Conservation (phyloP, 2,329 filamentous ascomycete species). For the Aspergillus viridinutans region DNA sequence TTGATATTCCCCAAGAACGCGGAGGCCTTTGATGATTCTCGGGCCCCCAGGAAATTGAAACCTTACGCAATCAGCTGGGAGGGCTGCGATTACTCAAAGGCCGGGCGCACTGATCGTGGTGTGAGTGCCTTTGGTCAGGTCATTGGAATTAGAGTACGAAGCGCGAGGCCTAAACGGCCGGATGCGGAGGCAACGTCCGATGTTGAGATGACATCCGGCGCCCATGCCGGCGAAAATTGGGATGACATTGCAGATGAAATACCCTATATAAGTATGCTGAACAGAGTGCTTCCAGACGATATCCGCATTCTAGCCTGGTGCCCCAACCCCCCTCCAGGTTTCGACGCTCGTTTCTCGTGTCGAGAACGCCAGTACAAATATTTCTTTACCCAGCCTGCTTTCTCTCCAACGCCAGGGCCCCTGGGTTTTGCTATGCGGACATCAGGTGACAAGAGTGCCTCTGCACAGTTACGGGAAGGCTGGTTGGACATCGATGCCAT, state of each 20-base stretch:
- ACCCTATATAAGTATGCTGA: conserved; percentile 76
- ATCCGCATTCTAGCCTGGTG: conserved; percentile 94
- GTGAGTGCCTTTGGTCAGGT: conserved; percentile 98
- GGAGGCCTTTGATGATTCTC: conserved; percentile 36
- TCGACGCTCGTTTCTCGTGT: conserved; percentile 90
- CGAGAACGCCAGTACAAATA: conserved; percentile 89
- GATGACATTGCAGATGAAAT: conserved; percentile 76
- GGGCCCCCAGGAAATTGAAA: conserved; percentile 37
- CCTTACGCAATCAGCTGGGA: conserved; percentile 65
- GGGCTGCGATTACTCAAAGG: conserved; percentile 88
- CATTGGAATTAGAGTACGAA: conserved; percentile 75
- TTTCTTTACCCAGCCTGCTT: conserved; percentile 95
- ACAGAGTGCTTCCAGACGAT: conserved; percentile 80
- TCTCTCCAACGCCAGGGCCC: conserved; percentile 60
- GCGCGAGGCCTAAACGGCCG: conserved; percentile 59
- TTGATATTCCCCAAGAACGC: conserved; percentile 69
- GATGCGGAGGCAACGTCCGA: conserved; percentile 1
- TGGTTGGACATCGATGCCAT: conserved; percentile 87
- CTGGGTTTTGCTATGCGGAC: conserved; percentile 44
- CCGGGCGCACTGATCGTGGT: conserved; percentile 84
- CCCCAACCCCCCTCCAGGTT: conserved; percentile 69
- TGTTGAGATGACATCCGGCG: conserved; percentile 12
- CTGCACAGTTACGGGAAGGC: conserved; percentile 53
- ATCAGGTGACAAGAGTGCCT: conserved; percentile 16
- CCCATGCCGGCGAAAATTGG: conserved; percentile 43